Percentiles rank a stretch among this genome's conserved stretches.
Evolutionary conservation across 805 yeast species (phyloP).

Genomic region (Candida ortonii): DNA sequence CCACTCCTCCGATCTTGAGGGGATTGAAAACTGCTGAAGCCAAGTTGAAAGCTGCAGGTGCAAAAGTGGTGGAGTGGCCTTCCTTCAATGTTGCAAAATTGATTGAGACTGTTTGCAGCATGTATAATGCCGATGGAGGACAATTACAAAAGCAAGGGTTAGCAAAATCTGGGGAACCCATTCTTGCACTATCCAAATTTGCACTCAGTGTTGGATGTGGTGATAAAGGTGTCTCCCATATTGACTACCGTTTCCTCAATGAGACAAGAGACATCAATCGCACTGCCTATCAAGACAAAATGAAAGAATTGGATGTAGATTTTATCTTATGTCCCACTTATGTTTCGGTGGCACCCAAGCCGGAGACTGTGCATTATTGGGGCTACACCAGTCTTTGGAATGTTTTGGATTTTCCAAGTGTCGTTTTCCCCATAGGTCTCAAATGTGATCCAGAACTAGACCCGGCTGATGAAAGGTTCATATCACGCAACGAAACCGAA

Average conservation of each 20-base stretch:
- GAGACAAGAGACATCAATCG: constrained; percentile 50
- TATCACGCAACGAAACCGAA: constrained; percentile 27
- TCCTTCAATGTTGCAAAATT: constrained; percentile 53
- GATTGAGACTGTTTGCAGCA: constrained; percentile 47
- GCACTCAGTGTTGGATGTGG: constrained; percentile 55
- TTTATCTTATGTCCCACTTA: constrained; percentile 62
- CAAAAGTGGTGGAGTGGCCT: constrained; percentile 48
- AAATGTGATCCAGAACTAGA: constrained; percentile 39
- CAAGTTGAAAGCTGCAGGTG: constrained; percentile 54
- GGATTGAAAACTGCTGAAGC: constrained; percentile 47
- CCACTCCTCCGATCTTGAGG: constrained; percentile 46
- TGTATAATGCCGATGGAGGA: constrained; percentile 65
- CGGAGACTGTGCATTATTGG: constrained; percentile 62
- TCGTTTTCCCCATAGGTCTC: constrained; percentile 57
- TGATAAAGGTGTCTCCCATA: constrained; percentile 39
- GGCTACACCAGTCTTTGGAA: constrained; percentile 72
- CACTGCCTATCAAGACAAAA: constrained; percentile 45
- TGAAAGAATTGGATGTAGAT: constrained; percentile 53
- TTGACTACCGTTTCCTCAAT: constrained; percentile 48
- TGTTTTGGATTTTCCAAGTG: constrained; percentile 61
- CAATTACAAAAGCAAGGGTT: constrained; percentile 45
- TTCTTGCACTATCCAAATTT: constrained; percentile 52
- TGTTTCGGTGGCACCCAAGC: constrained; percentile 63
- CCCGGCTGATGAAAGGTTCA: constrained; percentile 13
- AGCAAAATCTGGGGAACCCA: constrained; percentile 63